A percentile compares a stretch with the other conserved stretches of the same genome.
Conservation (phyloP, 148 eudicot species). For the Salicornia ramosissima region DNA sequence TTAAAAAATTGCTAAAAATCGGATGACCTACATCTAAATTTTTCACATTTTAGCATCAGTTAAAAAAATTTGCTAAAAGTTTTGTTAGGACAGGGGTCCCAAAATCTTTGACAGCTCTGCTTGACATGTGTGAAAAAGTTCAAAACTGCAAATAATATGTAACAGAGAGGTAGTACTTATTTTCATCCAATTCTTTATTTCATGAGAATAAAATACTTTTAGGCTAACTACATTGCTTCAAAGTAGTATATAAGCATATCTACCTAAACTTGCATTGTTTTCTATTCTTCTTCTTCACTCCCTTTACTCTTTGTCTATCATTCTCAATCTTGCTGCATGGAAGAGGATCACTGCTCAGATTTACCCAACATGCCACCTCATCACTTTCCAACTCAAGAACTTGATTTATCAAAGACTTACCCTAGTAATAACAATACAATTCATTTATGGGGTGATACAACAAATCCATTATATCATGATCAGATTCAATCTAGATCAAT, state of each 20-base stretch:
- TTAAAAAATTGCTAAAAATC: too few relatives aligned
- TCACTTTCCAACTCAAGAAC: slow-evolving; percentile 9
- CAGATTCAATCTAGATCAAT: slow-evolving; percentile 8
- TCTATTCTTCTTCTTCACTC: slow-evolving; percentile 6
- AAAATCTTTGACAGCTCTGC: too few relatives aligned
- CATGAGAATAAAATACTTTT: slow-evolving; percentile 16
- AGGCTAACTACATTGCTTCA: slow-evolving; percentile 9
- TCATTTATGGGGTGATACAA: slow-evolving; percentile 12
- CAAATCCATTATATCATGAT: slow-evolving; percentile 13
- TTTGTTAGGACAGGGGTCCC: too few relatives aligned
- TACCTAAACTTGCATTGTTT: slow-evolving; percentile 19
- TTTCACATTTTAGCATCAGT: too few relatives aligned
- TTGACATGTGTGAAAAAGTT: too few relatives aligned
- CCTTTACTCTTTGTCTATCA: slow-evolving; percentile 9
- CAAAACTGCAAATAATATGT: too few relatives aligned
- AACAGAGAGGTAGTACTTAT: too few relatives aligned
- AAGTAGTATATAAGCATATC: slow-evolving; percentile 15
- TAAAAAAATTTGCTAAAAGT: too few relatives aligned
- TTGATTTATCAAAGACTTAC: neutral
- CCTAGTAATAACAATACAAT: slow-evolving; percentile 3
- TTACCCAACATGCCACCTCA: slow-evolving; percentile 28
- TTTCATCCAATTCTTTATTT: slow-evolving; percentile 31
- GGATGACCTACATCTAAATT: too few relatives aligned
- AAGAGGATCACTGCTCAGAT: slow-evolving; percentile 32
- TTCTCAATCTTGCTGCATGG: slow-evolving; percentile 38